A percentile compares a stretch with the other conserved stretches of the same genome.
Conservation (phyloP, 305 asterid species). For the Rubia balearica region DNA sequence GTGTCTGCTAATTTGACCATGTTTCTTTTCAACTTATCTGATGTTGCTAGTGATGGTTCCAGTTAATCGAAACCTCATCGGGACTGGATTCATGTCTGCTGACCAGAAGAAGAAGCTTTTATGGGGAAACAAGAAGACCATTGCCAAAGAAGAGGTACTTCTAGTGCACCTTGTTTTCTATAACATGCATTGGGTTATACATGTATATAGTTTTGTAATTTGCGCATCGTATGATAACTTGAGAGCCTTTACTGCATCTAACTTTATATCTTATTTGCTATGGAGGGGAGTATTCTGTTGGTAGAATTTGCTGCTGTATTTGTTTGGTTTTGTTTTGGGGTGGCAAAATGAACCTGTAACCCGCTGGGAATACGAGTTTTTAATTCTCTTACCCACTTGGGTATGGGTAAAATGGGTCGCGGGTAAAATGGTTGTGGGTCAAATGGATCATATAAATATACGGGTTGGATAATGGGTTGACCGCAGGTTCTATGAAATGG, state of each 20-base stretch:
- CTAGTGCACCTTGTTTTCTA: background rate
- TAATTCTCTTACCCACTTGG: too few species aligned
- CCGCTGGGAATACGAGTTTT: too few species aligned
- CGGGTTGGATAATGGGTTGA: too few species aligned
- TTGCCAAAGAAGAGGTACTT: slow-evolving; percentile 69
- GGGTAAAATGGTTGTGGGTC: too few species aligned
- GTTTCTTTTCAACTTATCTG: background rate
- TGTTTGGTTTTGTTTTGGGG: background rate
- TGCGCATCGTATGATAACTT: background rate
- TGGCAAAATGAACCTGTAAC: too few species aligned
- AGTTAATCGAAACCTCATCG: slow-evolving; percentile 80
- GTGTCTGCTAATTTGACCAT: background rate
- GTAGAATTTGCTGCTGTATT: background rate
- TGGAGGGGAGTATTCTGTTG: background rate
- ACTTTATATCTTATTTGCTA: background rate
- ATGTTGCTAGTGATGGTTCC: slow-evolving; percentile 13
- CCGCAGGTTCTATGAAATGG: too few species aligned
- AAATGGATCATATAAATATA: too few species aligned
- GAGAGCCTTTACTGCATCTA: background rate
- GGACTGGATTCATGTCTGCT: slow-evolving; percentile 86
- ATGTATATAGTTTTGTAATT: background rate
- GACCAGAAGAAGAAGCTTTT: slow-evolving; percentile 97
- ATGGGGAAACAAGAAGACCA: slow-evolving; percentile 87
- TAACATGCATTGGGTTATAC: background rate
- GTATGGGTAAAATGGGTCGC: too few species aligned